Conservation (phyloP, 2,329 filamentous ascomycete species). For the Talaromyces rugulosus region DNA sequence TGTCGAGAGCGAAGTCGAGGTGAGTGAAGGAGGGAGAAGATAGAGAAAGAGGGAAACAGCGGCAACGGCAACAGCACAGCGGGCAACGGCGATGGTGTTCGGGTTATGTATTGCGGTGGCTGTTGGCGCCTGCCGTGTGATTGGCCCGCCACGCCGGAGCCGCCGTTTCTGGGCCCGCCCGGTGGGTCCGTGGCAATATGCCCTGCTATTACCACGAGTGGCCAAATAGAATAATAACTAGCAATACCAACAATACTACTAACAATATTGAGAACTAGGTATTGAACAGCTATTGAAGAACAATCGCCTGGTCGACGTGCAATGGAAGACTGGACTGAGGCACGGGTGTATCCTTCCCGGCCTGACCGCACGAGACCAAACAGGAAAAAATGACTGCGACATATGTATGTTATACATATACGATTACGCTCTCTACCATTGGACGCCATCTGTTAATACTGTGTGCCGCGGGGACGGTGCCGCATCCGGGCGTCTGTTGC, state of each 20-base stretch:
- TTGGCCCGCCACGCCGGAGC: neutral
- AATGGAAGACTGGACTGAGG: too few relatives aligned
- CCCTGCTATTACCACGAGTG: too few relatives aligned
- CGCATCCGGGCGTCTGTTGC: neutral
- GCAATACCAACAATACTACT: too few relatives aligned
- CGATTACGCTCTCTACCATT: neutral
- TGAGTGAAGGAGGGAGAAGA: neutral
- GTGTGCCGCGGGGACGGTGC: too few relatives aligned
- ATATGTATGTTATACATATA: too few relatives aligned
- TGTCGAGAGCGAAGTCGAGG: neutral
- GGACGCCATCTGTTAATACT: neutral
- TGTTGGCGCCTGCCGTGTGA: neutral
- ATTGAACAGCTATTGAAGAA: too few relatives aligned
- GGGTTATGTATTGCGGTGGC: neutral
- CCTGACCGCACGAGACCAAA: too few relatives aligned
- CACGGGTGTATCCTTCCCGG: too few relatives aligned
- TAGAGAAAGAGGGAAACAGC: neutral
- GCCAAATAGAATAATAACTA: too few relatives aligned
- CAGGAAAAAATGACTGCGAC: too few relatives aligned
- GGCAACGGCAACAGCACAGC: neutral
- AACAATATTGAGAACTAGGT: too few relatives aligned
- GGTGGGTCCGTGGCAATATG: neutral
- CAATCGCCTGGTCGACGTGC: too few relatives aligned
- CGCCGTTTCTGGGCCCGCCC: neutral
- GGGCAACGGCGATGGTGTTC: neutral